Conservation (phyloP, 2,329 filamentous ascomycete species). For the Ascochyta rabiei region DNA sequence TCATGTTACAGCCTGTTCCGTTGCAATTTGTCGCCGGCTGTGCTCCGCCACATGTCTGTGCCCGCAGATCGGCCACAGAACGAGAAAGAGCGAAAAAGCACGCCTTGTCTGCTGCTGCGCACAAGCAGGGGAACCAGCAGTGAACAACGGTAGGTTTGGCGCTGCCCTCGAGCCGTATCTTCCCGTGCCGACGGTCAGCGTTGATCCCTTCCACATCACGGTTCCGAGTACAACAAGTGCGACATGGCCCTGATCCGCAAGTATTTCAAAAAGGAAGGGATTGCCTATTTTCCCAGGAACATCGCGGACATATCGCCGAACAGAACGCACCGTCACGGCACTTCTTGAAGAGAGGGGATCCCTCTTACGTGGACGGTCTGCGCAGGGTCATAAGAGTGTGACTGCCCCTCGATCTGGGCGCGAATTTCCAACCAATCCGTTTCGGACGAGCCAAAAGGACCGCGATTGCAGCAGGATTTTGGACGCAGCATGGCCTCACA, state of each 20-base stretch:
- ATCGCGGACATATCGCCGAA: slow-evolving; percentile 35
- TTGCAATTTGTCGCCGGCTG: background rate
- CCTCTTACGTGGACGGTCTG: slow-evolving; percentile 29
- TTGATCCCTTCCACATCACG: slow-evolving; percentile 37
- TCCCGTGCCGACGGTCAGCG: slow-evolving; percentile 19
- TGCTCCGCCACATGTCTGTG: slow-evolving; percentile 5
- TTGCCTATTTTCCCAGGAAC: slow-evolving; percentile 25
- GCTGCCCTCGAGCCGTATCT: slow-evolving; percentile 29
- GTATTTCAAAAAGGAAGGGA: slow-evolving; percentile 18
- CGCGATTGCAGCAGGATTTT: slow-evolving; percentile 28
- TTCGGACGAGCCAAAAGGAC: slow-evolving; percentile 35
- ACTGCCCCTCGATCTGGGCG: slow-evolving; percentile 34
- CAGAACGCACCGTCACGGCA: slow-evolving; percentile 24
- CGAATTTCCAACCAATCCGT: slow-evolving; percentile 42
- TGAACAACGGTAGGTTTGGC: slow-evolving; percentile 21
- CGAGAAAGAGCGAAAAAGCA: slow-evolving; percentile 11
- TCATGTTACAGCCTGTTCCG: background rate
- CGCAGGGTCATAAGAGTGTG: slow-evolving; percentile 44
- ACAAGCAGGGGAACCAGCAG: slow-evolving; percentile 5
- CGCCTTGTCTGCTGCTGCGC: background rate
- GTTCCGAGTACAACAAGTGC: slow-evolving; percentile 19
- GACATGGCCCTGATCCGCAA: slow-evolving; percentile 10
- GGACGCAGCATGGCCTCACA: slow-evolving; percentile 25
- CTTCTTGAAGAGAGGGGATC: slow-evolving; percentile 24
- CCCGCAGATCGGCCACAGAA: slow-evolving; percentile 2